Percentiles rank a stretch among this genome's conserved stretches.
phyloP scores from a whole-genome alignment of 1,284 basidiomycete species.

The Sporisorium scitamineum region DNA sequence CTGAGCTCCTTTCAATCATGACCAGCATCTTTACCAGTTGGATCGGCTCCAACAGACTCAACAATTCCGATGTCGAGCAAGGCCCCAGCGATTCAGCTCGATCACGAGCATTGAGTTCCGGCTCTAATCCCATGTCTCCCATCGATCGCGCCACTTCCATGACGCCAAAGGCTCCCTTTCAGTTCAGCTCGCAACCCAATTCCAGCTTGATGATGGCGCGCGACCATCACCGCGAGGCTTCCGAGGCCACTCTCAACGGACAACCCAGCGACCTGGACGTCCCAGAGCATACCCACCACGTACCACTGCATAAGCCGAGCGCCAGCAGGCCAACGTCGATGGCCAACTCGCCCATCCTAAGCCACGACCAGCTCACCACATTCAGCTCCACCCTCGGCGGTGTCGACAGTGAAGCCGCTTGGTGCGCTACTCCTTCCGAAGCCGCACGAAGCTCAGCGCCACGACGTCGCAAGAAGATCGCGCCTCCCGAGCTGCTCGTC shows the following conservation, averaged over 20 bases:
- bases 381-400: constrained; percentile 43
- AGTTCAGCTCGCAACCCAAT: constrained; percentile 23
- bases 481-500: constrained; percentile 63
- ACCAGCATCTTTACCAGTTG: constrained; percentile 43
- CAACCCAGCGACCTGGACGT: constrained; percentile 9
- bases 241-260: constrained; percentile 43
- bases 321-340: constrained; percentile 29
- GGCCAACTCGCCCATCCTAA: constrained; percentile 16
- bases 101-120: constrained; percentile 21
- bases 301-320: constrained; percentile 3
- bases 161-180: constrained; percentile 42
- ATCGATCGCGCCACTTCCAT: constrained; percentile 48
- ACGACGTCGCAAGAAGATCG: constrained; percentile 37
- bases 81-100: constrained; percentile 24
- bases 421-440: constrained; percentile 28
- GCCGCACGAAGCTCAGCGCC: constrained; percentile 21
- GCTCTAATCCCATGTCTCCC: constrained; percentile 33
- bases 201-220: constrained; percentile 3
- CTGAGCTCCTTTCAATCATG: too few relatives aligned
- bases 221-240: constrained; percentile 45
- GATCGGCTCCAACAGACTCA: constrained; percentile 40
- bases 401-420: constrained; percentile 46
- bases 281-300: constrained; percentile 4
- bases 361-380: constrained; percentile 20
- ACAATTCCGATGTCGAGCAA: constrained; percentile 25